Percentiles rank a stretch among this genome's conserved stretches.
Evolutionary conservation across 129 eudicot species (phyloP).

Genomic region (Chrysanthemum seticuspe): DNA sequence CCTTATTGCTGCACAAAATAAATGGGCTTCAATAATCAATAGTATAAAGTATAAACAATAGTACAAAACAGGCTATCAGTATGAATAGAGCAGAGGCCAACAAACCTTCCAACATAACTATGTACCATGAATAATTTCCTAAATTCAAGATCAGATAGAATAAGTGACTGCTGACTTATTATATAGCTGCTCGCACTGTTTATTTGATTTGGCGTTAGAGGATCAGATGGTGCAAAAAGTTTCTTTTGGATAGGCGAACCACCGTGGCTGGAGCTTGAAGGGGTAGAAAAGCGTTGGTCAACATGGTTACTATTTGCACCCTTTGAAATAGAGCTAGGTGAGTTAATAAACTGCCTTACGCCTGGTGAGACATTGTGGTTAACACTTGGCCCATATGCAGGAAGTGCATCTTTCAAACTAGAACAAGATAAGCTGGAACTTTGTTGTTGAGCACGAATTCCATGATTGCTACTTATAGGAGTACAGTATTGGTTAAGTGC

Average conservation of each 20-base stretch:
- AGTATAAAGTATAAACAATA: constrained; percentile 1
- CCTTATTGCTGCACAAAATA: constrained; percentile 36
- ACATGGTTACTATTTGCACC: neutral
- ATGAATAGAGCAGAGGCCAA: constrained; percentile 4
- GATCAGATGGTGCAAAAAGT: neutral
- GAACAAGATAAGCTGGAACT: constrained; percentile 28
- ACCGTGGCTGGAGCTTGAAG: constrained; percentile 9
- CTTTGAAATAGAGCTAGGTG: constrained; percentile 19
- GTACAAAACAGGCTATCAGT: neutral
- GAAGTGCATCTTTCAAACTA: constrained; percentile 25
- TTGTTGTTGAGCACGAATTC: constrained; percentile 10
- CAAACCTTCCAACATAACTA: constrained; percentile 63
- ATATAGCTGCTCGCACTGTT: neutral
- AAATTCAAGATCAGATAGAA: constrained; percentile 49
- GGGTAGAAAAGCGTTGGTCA: constrained; percentile 3
- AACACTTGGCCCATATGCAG: constrained; percentile 15
- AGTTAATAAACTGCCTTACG: neutral
- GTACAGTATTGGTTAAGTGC: neutral
- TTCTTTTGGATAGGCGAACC: constrained; percentile 15
- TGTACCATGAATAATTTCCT: constrained; percentile 53
- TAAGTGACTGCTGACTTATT: constrained; percentile 31
- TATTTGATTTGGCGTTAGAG: constrained; percentile 9
- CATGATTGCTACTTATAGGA: constrained; percentile 22
- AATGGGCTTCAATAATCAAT: neutral
- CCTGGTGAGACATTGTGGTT: constrained; percentile 12